Evolutionary conservation across 345 rosid species (phyloP).

Genomic region (Populus pruinosa): DNA sequence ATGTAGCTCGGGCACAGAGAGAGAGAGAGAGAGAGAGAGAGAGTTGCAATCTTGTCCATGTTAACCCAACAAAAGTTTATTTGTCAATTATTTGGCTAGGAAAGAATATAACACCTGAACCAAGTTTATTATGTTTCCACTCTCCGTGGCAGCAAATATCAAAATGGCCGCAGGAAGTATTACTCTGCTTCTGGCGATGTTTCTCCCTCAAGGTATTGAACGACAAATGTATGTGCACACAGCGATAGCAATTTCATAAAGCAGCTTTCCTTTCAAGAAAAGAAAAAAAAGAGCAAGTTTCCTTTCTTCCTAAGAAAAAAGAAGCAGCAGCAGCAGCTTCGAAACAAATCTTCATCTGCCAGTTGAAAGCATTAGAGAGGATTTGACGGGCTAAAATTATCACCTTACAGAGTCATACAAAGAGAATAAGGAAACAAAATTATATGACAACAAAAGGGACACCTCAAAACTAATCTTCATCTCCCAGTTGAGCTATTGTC

Average conservation of each 20-base stretch:
- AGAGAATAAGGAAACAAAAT: conserved; percentile 3
- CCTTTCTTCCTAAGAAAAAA: background rate
- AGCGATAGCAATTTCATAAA: background rate
- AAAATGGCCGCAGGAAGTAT: background rate
- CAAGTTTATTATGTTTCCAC: background rate
- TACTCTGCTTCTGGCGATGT: background rate
- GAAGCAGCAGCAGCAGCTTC: background rate
- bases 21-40: too few species aligned
- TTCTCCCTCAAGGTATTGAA: background rate
- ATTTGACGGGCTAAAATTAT: background rate
- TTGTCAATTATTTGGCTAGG: too few species aligned
- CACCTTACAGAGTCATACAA: background rate
- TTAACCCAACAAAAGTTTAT: too few species aligned
- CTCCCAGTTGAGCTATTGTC: background rate
- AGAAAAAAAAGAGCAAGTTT: background rate
- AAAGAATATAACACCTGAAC: too few species aligned
- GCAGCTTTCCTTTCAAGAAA: background rate
- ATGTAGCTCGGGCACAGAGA: too few species aligned
- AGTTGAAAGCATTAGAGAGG: background rate
- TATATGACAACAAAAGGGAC: conserved; percentile 6
- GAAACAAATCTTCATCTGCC: background rate
- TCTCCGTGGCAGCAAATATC: background rate
- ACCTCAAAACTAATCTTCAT: conserved; percentile 18
- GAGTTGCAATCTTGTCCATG: too few species aligned
- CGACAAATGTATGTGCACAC: background rate